Base-by-base conservation (phyloP, 225 moss, liverwort and hornwort genomes). In the Thuidium tamariscinum region DNA sequence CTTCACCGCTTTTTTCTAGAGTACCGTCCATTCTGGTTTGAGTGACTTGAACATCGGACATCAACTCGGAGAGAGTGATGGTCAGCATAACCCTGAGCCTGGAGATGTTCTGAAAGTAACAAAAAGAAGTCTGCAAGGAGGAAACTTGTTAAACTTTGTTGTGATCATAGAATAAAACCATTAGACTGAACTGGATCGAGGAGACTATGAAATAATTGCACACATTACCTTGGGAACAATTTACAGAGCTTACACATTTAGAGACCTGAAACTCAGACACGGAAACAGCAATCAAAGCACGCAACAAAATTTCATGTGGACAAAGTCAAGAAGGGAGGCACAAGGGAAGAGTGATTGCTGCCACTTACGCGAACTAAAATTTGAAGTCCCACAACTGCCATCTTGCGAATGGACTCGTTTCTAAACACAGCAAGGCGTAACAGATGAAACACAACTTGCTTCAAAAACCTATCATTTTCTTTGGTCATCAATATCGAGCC, bases 21-120 rank as follows among this genome's bases (percentile, higher is more conserved):
- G 89, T 81, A 65, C 97, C 97, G 75, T 99, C 97, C 84, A 95
- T 87, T 81, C 92, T 94, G 86, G 94, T 94, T 91, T 99, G 94
- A 60, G 97, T 96, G 67, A 99, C 97, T 96, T 97, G 97, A 86
- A 99, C 98, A 92, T 99, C 98, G 68, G 98, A 94, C 98, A 99
- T 99, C 72, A 99, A 91, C 90, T 99, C 98, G 26, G 98, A 99
- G 19, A 99, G 92, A 30, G 98, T 99, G 91, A 99, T 99, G 78
- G 96, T 97, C 66, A 99, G 93, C 98, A 99, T 99, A 55, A 99
- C 98, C 83, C 98, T 96, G 48, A 99, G 94, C 86, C 98, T 92
- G 60, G 97, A 97, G 82, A 97, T 95, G 74, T 93, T 92, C 82
- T 94, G 93, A 85, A 99, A 97, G 88, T 88, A 95, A 87, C 91